Conservation (phyloP, 371 early-diverging fungal genomes). For the Polyrhizophydium stewartii region DNA sequence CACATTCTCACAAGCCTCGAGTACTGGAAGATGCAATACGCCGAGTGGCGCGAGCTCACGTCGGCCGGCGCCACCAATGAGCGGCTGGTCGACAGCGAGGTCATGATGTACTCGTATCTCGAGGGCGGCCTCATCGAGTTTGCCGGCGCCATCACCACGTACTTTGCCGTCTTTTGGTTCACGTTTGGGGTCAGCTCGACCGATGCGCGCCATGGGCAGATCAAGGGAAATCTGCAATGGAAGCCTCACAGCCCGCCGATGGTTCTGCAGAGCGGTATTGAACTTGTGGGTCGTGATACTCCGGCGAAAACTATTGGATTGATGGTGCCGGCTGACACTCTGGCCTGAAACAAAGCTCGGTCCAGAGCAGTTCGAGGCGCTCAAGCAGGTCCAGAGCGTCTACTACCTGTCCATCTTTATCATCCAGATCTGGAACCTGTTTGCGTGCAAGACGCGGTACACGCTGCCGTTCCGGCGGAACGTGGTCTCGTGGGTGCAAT, state of each 20-base stretch:
- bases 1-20: conserved; percentile 23
- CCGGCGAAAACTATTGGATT: no score
- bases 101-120: conserved; percentile 41
- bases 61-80: conserved; percentile 27
- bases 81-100: conserved; percentile 40
- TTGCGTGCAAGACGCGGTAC: conserved; percentile 45
- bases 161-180: conserved; percentile 40
- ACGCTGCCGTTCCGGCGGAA: conserved; percentile 31
- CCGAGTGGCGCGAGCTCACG: conserved; percentile 30
- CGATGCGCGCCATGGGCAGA: conserved; percentile 34
- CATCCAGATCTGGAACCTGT: conserved; percentile 49
- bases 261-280: no score
- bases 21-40: conserved; percentile 34
- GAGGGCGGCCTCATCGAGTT: conserved; percentile 48
- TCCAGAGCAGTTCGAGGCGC: conserved; percentile 37
- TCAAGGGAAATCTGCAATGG: conserved; percentile 19
- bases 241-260: conserved; percentile 36
- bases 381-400: conserved; percentile 42
- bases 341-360: neutral
- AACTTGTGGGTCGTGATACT: no score
- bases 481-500: conserved; percentile 32
- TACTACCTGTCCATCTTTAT: conserved; percentile 51
- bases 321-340: no score
- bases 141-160: conserved; percentile 38
- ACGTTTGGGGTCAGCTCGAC: conserved; percentile 28